These are phyloP conservation scores for Ustulina deusta DNA, from an alignment of 2,329 filamentous ascomycete species.

Conservation along the genomic window DNA sequence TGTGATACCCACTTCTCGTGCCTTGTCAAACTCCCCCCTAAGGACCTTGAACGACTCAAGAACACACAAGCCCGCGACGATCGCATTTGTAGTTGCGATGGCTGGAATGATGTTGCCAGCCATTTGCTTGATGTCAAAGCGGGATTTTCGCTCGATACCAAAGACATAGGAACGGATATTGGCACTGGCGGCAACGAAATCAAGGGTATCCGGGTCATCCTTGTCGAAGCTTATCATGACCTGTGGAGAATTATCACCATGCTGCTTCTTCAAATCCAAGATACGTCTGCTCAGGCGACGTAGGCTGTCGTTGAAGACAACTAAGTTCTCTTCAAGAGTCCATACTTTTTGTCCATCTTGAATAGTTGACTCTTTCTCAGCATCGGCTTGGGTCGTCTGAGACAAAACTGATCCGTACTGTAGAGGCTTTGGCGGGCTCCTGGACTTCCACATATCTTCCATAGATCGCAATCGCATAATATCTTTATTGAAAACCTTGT, in stretches of 20 bases:
- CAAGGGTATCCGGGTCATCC: conserved; percentile 92
- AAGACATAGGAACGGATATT: conserved; percentile 93
- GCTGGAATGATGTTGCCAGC: conserved; percentile 99
- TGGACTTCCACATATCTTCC: conserved; percentile 95
- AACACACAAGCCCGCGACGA: conserved; percentile 92
- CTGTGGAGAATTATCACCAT: conserved; percentile 60
- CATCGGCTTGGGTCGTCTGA: conserved; percentile 62
- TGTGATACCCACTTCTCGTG: conserved; percentile 72
- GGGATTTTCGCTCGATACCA: conserved; percentile 85
- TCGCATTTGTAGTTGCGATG: conserved; percentile 97
- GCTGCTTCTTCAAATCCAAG: conserved; percentile 67
- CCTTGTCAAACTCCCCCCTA: conserved; percentile 74
- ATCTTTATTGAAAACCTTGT: conserved; percentile 92
- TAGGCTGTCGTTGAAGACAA: conserved; percentile 88
- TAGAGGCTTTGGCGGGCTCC: conserved; percentile 78
- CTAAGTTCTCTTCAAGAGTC: conserved; percentile 85
- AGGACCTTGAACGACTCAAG: conserved; percentile 93
- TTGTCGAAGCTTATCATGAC: conserved; percentile 92
- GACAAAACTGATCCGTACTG: conserved; percentile 72
- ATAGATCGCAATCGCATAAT: conserved; percentile 85
- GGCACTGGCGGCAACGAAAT: conserved; percentile 91
- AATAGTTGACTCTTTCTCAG: conserved; percentile 66
- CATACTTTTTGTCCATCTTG: conserved; percentile 80
- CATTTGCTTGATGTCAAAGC: conserved; percentile 99
- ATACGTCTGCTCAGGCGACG: conserved; percentile 80